These are phyloP conservation scores for Colletotrichum zoysiae DNA, from an alignment of 2,329 filamentous ascomycete genomes.

Conservation along the genomic window DNA sequence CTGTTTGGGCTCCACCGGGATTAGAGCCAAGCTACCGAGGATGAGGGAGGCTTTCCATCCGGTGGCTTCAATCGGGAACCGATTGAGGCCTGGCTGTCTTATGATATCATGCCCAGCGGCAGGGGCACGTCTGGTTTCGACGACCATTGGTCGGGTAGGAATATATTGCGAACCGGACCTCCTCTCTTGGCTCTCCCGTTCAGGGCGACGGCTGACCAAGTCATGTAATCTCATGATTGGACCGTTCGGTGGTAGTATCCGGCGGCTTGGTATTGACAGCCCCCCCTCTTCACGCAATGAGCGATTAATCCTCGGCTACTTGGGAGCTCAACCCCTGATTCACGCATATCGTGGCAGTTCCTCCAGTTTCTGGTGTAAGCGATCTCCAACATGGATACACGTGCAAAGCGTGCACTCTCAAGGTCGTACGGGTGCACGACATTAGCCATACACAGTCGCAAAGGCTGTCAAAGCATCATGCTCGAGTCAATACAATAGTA, in stretches of 20 bases:
- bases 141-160: not conserved
- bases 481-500: no score
- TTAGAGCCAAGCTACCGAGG: conserved; percentile 33
- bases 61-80: not conserved
- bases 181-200: conserved; percentile 25
- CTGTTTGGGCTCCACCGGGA: conserved; percentile 13
- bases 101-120: conserved; percentile 29
- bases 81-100: not conserved
- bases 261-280: conserved; percentile 17
- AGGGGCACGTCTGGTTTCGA: not conserved
- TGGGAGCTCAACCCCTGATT: not conserved
- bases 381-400: not conserved
- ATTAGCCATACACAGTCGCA: no score
- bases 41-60: conserved; percentile 11
- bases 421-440: no score
- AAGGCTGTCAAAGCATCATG: no score
- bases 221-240: not conserved
- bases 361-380: not conserved
- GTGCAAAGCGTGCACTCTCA: no score
- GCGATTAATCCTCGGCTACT: not conserved
- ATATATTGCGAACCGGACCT: not conserved
- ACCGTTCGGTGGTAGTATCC: conserved; percentile 20
- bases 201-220: not conserved
- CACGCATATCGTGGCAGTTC: not conserved
- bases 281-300: conserved; percentile 1